These are phyloP conservation scores for Cadophora sp. DNA, from an alignment of 2,329 filamentous ascomycete genomes.

Conservation along the genomic window DNA sequence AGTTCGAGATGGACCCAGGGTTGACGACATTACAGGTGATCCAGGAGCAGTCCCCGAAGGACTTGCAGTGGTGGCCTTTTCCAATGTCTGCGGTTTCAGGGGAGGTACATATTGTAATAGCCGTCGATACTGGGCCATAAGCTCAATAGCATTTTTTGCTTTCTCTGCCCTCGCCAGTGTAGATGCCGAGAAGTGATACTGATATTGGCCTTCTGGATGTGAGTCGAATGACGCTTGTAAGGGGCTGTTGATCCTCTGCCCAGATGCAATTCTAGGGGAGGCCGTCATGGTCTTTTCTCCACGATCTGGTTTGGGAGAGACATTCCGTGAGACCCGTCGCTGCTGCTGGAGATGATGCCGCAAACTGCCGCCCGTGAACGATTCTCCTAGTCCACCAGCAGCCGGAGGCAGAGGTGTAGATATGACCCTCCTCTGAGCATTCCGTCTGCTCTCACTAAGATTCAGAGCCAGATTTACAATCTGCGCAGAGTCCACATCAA, in stretches of 20 bases:
- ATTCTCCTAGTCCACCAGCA: slow-evolving; percentile 51
- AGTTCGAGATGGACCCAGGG: slow-evolving; percentile 3
- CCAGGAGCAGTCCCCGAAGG: slow-evolving; percentile 46
- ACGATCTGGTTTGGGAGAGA: slow-evolving; percentile 63
- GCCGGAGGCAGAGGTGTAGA: slow-evolving; percentile 55
- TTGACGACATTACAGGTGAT: slow-evolving; percentile 42
- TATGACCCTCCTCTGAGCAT: slow-evolving; percentile 64
- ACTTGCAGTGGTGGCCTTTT: slow-evolving; percentile 51
- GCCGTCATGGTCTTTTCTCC: slow-evolving; percentile 39
- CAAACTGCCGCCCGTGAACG: slow-evolving; percentile 63
- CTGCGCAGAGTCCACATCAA: slow-evolving; percentile 81
- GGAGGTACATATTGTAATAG: slow-evolving; percentile 82
- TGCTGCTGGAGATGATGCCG: slow-evolving; percentile 76
- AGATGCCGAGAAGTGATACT: slow-evolving; percentile 76
- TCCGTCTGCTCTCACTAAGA: slow-evolving; percentile 79
- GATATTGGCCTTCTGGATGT: slow-evolving; percentile 54
- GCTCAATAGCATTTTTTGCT: slow-evolving; percentile 83
- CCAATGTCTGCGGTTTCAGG: slow-evolving; percentile 57
- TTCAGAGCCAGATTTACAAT: slow-evolving; percentile 93
- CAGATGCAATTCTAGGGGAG: slow-evolving; percentile 51
- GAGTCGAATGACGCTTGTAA: slow-evolving; percentile 57
- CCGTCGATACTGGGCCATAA: slow-evolving; percentile 83
- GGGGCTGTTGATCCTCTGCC: slow-evolving; percentile 52
- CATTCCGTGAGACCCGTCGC: slow-evolving; percentile 64
- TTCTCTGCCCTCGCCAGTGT: slow-evolving; percentile 85